Evolutionary conservation across 2,329 filamentous ascomycete genomes (phyloP).

Genomic region (Epichloe typhina): DNA sequence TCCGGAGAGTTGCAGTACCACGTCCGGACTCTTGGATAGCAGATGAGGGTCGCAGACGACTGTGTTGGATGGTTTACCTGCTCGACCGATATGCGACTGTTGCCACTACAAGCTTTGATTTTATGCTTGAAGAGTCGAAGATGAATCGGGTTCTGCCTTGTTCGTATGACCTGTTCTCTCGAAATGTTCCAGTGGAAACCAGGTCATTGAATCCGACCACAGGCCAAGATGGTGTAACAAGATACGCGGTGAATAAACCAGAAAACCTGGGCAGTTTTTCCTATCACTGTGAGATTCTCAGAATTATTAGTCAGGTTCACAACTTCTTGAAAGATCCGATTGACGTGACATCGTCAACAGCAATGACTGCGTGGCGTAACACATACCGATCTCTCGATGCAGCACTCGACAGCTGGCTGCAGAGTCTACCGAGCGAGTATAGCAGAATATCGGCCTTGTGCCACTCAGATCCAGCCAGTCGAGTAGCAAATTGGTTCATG

Average conservation of each 20-base stretch:
- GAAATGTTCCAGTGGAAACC: conserved; percentile 30
- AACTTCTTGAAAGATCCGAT: conserved; percentile 27
- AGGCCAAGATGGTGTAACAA: conserved; percentile 13
- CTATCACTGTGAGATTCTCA: conserved; percentile 31
- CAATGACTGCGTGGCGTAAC: conserved; percentile 27
- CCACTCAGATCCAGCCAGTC: conserved; percentile 30
- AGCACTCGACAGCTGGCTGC: conserved; percentile 27
- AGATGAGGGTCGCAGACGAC: conserved; percentile 27
- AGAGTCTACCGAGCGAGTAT: conserved; percentile 30
- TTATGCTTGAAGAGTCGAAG: conserved; percentile 25
- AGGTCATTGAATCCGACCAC: conserved; percentile 15
- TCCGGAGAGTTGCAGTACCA: conserved; percentile 20
- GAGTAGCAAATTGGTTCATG: conserved; percentile 34
- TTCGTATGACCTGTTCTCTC: conserved; percentile 31
- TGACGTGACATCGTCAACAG: conserved; percentile 24
- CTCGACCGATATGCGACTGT: conserved; percentile 31
- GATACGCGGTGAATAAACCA: conserved; percentile 22
- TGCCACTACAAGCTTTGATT: conserved; percentile 27
- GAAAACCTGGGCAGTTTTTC: conserved; percentile 33
- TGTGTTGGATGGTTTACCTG: conserved; percentile 33
- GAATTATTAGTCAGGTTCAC: conserved; percentile 29
- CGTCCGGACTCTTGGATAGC: conserved; percentile 31
- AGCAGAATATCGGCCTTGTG: conserved; percentile 31
- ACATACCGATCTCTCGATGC: conserved; percentile 26
- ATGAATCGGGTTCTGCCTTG: conserved; percentile 29